Evolutionary conservation across 2,329 filamentous ascomycete genomes (phyloP).

Genomic region (Allantophomopsis lycopodina): DNA sequence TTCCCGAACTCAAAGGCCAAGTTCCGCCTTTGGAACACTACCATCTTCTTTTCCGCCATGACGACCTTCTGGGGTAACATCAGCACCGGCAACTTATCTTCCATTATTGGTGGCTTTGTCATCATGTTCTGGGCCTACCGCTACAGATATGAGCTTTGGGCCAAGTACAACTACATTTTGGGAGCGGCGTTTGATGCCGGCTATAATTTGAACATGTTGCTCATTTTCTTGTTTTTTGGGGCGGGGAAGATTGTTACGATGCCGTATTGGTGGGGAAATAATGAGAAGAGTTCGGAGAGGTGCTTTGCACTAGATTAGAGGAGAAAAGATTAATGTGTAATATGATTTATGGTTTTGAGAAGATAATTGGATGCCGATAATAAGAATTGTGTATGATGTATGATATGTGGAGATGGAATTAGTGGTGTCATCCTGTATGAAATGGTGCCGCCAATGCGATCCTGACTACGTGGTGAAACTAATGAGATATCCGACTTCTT

Average conservation of each 20-base stretch:
- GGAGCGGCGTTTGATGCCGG: conserved; percentile 48
- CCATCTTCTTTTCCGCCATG: conserved; percentile 44
- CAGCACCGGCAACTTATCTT: conserved; percentile 41
- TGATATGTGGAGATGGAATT: too few relatives aligned
- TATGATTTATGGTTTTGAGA: too few relatives aligned
- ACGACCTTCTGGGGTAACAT: conserved; percentile 46
- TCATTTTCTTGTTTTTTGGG: conserved; percentile 46
- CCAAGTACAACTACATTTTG: conserved; percentile 45
- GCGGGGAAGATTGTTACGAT: conserved; percentile 40
- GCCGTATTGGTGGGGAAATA: conserved; percentile 54
- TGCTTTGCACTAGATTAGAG: conserved; percentile 35
- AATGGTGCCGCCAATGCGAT: too few relatives aligned
- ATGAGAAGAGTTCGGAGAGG: conserved; percentile 36
- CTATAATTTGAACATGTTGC: conserved; percentile 46
- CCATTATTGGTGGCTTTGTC: conserved; percentile 44
- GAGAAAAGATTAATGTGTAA: too few relatives aligned
- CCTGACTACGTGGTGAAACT: too few relatives aligned
- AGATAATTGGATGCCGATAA: too few relatives aligned
- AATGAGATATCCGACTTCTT: too few relatives aligned
- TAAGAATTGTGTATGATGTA: too few relatives aligned
- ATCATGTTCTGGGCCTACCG: conserved; percentile 46
- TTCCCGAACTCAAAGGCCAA: conserved; percentile 31
- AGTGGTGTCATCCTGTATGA: too few relatives aligned
- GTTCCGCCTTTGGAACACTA: conserved; percentile 43
- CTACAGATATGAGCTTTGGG: conserved; percentile 40